A percentile compares a stretch with the other conserved stretches of the same genome.
Evolutionary conservation across 1,284 basidiomycete species (phyloP).

Genomic region (Volvariella surrecta): DNA sequence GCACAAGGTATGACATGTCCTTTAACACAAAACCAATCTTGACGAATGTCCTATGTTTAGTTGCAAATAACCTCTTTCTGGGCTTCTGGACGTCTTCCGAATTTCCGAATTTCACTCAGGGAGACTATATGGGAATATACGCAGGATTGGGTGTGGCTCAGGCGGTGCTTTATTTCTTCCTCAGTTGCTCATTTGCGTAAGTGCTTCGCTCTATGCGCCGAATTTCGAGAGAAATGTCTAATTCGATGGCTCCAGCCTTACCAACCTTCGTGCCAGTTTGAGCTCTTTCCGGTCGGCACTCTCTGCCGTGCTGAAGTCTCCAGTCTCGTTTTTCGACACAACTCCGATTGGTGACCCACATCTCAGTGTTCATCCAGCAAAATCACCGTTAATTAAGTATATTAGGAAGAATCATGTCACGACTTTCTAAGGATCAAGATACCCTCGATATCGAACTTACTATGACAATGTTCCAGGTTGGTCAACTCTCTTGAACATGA

Average conservation of each 20-base stretch:
- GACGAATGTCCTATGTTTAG: constrained; percentile 15
- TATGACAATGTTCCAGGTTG: constrained; percentile 29
- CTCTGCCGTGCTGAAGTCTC: constrained; percentile 51
- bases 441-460: constrained; percentile 45
- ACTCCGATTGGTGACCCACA: constrained; percentile 59
- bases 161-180: constrained; percentile 46
- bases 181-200: constrained; percentile 41
- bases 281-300: constrained; percentile 53
- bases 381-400: constrained; percentile 2
- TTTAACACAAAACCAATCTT: neutral
- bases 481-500: no score
- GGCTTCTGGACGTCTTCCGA: constrained; percentile 39
- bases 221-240: constrained; percentile 38
- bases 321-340: constrained; percentile 75
- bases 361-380: constrained; percentile 11
- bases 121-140: constrained; percentile 66
- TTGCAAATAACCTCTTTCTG: constrained; percentile 36
- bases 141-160: constrained; percentile 42
- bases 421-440: constrained; percentile 59
- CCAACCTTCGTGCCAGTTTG: constrained; percentile 48
- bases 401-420: constrained; percentile 45
- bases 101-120: constrained; percentile 40
- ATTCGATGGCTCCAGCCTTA: constrained; percentile 31
- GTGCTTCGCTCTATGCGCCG: constrained; percentile 7
- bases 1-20: constrained; percentile 24